Percentiles rank a stretch among this genome's conserved stretches.
Conservation (phyloP, 2,329 filamentous ascomycete genomes). For the Dothideomycetes sp. region DNA sequence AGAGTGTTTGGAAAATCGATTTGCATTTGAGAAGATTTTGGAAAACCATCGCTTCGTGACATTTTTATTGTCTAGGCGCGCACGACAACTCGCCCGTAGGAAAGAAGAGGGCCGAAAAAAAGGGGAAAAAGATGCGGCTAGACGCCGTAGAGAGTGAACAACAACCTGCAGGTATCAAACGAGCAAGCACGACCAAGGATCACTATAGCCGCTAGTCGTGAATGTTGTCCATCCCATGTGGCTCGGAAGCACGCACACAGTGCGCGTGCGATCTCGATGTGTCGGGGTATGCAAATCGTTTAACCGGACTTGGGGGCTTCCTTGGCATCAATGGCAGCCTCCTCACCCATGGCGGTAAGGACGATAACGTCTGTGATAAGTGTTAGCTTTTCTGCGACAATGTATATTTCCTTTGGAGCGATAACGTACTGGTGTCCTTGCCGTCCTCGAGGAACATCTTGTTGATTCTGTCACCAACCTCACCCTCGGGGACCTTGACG, state of each 20-base stretch:
- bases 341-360: constrained; percentile 93
- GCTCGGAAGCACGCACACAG: constrained; percentile 17
- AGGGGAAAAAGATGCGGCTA: constrained; percentile 13
- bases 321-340: constrained; percentile 86
- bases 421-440: constrained; percentile 82
- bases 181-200: constrained; percentile 2
- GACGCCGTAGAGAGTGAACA: constrained; percentile 13
- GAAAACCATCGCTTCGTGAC: constrained; percentile 16
- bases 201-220: background rate
- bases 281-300: constrained; percentile 11
- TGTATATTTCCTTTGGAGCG: constrained; percentile 3
- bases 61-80: constrained; percentile 14
- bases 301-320: constrained; percentile 56
- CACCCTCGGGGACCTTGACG: constrained; percentile 83
- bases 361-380: constrained; percentile 69
- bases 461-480: constrained; percentile 77
- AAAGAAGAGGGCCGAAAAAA: constrained; percentile 13
- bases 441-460: constrained; percentile 72
- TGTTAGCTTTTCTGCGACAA: background rate
- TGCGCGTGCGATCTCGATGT: constrained; percentile 11
- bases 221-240: constrained; percentile 13
- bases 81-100: constrained; percentile 12
- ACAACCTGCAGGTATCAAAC: constrained; percentile 7
- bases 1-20: constrained; percentile 10
- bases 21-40: constrained; percentile 14